Conservation (phyloP, 495 filamentous ascomycete species). For the Aspergillus wentii region DNA sequence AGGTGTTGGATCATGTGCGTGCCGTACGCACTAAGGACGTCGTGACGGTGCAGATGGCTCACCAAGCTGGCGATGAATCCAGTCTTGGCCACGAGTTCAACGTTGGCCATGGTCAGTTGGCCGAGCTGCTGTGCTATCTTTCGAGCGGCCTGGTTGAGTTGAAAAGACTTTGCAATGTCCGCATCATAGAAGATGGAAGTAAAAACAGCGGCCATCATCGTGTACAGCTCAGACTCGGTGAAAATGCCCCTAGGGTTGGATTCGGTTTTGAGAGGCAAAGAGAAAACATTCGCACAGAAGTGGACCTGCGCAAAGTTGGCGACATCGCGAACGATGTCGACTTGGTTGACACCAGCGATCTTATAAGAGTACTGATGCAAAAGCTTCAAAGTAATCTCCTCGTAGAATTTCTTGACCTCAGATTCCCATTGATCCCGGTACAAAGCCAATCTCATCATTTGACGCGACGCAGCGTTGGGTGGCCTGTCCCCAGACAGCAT, state of each 20-base stretch:
- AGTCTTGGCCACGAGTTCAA: constrained; percentile 52
- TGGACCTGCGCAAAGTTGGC: constrained; percentile 57
- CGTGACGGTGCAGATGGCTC: constrained; percentile 32
- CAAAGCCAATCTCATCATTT: constrained; percentile 42
- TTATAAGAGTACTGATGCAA: constrained; percentile 43
- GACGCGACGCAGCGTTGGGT: constrained; percentile 40
- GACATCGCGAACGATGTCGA: constrained; percentile 60
- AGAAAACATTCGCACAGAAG: constrained; percentile 58
- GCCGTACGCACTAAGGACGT: constrained; percentile 58
- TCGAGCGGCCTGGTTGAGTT: constrained; percentile 50
- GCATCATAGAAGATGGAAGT: constrained; percentile 61
- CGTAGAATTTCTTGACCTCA: constrained; percentile 48
- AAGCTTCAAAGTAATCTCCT: constrained; percentile 47
- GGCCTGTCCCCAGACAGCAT: constrained; percentile 50
- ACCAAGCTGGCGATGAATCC: constrained; percentile 46
- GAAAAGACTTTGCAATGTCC: constrained; percentile 61
- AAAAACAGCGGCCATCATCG: constrained; percentile 54
- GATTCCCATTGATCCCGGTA: constrained; percentile 47
- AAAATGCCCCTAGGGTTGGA: constrained; percentile 54
- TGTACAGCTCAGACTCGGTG: constrained; percentile 54
- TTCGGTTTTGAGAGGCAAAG: constrained; percentile 57
- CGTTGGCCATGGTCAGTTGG: constrained; percentile 52
- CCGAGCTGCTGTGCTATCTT: constrained; percentile 55
- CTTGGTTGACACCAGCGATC: constrained; percentile 51
- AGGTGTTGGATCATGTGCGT: constrained; percentile 65